phyloP scores from a whole-genome alignment of 129 eudicot species.

The Flaveria linearis region DNA sequence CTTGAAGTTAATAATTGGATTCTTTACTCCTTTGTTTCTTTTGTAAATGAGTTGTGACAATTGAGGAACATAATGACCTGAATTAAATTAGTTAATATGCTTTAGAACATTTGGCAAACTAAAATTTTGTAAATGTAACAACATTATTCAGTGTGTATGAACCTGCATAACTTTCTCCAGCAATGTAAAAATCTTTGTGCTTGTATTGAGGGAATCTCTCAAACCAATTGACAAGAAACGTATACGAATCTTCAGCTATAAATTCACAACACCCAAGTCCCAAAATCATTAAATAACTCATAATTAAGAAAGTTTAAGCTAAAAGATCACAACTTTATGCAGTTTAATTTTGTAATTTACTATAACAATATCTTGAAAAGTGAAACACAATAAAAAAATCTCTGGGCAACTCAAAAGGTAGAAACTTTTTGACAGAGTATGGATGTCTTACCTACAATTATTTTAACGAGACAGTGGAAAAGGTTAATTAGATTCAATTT shows the following conservation, averaged over 20 bases:
- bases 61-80: conserved; percentile 99
- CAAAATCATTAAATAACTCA: conserved; percentile 31
- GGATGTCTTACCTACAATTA: conserved; percentile 60
- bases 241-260: conserved; percentile 91
- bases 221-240: conserved; percentile 77
- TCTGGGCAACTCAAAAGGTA: conserved; percentile 9
- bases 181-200: conserved; percentile 79
- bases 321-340: conserved; percentile 17
- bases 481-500: too few species aligned
- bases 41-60: conserved; percentile 66
- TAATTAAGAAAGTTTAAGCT: conserved; percentile 28
- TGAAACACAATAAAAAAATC: background rate
- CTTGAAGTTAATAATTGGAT: conserved; percentile 91
- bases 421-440: conserved; percentile 12
- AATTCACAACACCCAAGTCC: conserved; percentile 32
- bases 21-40: conserved; percentile 73
- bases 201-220: conserved; percentile 98
- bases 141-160: background rate
- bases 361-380: conserved; percentile 15
- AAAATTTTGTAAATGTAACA: background rate
- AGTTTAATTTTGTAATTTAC: conserved; percentile 12
- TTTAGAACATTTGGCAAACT: conserved; percentile 14
- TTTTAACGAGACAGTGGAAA: too few species aligned
- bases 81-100: conserved; percentile 19
- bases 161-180: conserved; percentile 99